These are phyloP conservation scores for Phoma sp. DNA, from an alignment of 2,329 filamentous ascomycete genomes.

Conservation along the genomic window DNA sequence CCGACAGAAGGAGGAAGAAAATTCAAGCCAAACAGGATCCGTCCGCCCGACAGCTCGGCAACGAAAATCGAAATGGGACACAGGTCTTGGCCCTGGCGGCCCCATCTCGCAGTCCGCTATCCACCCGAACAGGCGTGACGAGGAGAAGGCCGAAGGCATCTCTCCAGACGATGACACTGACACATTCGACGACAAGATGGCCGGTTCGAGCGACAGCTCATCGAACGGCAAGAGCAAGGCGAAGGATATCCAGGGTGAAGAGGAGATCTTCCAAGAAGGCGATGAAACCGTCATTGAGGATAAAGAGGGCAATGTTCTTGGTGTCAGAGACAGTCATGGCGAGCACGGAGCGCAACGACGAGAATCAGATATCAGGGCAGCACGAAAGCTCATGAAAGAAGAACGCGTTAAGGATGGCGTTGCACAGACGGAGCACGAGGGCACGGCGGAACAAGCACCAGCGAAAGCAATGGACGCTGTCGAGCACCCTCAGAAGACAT, in stretches of 20 bases:
- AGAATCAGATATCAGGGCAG: conserved; percentile 65
- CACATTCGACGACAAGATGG: conserved; percentile 53
- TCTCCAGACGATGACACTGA: conserved; percentile 55
- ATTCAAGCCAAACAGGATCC: conserved; percentile 64
- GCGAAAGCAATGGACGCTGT: conserved; percentile 47
- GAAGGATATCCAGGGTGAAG: conserved; percentile 35
- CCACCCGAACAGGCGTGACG: conserved; percentile 63
- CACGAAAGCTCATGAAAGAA: conserved; percentile 63
- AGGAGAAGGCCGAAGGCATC: conserved; percentile 41
- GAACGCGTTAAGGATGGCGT: conserved; percentile 53
- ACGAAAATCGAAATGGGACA: conserved; percentile 69
- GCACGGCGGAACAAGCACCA: conserved; percentile 44
- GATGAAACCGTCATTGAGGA: conserved; percentile 82
- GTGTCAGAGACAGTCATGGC: conserved; percentile 62
- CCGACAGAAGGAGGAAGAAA: conserved; percentile 78
- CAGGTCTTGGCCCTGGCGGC: conserved; percentile 78
- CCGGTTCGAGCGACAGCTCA: conserved; percentile 48
- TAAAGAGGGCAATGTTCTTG: conserved; percentile 83
- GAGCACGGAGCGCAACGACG: conserved; percentile 64
- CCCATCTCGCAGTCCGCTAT: conserved; percentile 92
- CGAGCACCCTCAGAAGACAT: conserved; percentile 51
- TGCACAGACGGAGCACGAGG: conserved; percentile 58
- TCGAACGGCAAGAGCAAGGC: conserved; percentile 45
- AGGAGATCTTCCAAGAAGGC: conserved; percentile 84
- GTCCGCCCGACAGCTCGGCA: conserved; percentile 62